phyloP scores from a whole-genome alignment of 2,329 filamentous ascomycete species.

The Alternaria sp. region DNA sequence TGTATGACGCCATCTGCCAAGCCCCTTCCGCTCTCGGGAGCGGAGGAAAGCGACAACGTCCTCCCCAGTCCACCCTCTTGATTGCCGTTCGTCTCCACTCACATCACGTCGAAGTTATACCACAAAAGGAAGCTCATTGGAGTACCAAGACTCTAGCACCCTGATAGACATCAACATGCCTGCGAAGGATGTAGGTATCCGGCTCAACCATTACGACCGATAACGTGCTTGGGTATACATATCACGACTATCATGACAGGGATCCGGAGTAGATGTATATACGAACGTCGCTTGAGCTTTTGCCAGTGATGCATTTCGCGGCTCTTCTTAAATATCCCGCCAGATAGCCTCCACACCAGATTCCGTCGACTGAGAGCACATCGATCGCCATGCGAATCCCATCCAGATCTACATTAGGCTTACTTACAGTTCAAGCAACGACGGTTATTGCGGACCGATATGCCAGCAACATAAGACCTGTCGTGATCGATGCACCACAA shows the following conservation, averaged over 20 bases:
- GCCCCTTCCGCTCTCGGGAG: neutral
- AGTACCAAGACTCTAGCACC: neutral
- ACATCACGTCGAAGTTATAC: neutral
- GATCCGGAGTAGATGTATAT: neutral
- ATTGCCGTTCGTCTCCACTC: neutral
- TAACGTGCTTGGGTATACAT: constrained; percentile 8
- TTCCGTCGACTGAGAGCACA: neutral
- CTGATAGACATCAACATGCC: neutral
- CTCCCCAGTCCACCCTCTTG: neutral
- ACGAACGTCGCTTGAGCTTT: neutral
- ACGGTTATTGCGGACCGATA: neutral
- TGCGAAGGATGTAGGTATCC: neutral
- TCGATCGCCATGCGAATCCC: neutral
- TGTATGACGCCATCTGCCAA: constrained; percentile 1
- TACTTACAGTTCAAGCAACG: neutral
- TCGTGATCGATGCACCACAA: neutral
- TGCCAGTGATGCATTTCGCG: neutral
- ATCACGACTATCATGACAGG: neutral
- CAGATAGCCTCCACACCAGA: neutral
- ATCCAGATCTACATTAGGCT: neutral
- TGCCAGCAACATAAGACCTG: neutral
- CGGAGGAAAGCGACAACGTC: neutral
- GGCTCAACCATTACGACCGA: neutral
- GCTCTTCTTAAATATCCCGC: neutral
- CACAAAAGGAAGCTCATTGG: constrained; percentile 6